Base-by-base conservation (phyloP, 768 basidiomycete species). In the Amanita pallidorosea region DNA sequence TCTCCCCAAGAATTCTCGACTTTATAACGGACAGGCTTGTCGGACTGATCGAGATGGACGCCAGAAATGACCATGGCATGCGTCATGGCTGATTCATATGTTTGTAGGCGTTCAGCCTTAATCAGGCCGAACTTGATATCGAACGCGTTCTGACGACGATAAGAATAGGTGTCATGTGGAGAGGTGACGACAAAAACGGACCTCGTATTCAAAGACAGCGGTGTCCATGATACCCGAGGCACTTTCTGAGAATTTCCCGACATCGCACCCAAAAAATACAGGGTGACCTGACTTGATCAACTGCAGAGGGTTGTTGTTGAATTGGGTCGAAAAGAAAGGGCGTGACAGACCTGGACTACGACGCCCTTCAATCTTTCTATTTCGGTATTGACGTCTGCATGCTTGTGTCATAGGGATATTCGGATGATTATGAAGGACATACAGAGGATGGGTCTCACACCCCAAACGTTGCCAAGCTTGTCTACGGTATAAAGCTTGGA, bases 1-100 rank as follows among this genome's bases (percentile, higher is more conserved):
- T 82, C 80, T 13, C 89, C 88, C 95, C 95, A 98, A 3, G 84
- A 87, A 70, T 98, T 98, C 74, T 98, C 95, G 17, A 98, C 89
- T 67, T 91, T 90, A 77, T 91, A 98, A n/a, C 91, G 77, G 17
- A 94, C 66, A 0, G 92, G 84, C 52, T 77, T 79, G 47, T 89
- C 90, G 2, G 70, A 65, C 40, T 60, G 53, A 60, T 94, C 92
- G 45, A 96, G 70, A 61, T 97, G 94, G 15, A 94, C 94, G 15
- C 79, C 94, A 15, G 87, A 83, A 63, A 97, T 94, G 38, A 95
- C 90, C 89, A 91, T 88, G 2, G 91, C 91, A 63, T 97, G 94
- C 1, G 93, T 97, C 93, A 96, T 95, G 29, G 84, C 64, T 0
- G 86, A 88, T 59, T 97, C 93, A 48, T 81, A 80, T 17, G 83